Conservation (phyloP, 306 rosid species). For the Calophaca sinica region DNA sequence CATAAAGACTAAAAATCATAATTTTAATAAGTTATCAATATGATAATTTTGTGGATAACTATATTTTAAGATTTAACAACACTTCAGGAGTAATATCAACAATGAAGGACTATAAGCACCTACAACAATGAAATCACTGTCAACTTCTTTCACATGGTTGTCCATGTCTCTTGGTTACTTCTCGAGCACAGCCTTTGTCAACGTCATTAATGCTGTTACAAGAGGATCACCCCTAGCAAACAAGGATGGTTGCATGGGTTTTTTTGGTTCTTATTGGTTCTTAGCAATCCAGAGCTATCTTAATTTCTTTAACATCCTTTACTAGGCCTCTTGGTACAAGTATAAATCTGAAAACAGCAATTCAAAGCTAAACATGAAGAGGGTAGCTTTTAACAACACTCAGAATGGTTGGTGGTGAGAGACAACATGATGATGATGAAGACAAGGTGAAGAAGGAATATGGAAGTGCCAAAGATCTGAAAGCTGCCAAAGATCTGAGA, state of each 20-base stretch:
- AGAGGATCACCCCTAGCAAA: slow-evolving; percentile 62
- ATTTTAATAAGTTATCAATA: too few species aligned
- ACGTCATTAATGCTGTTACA: slow-evolving; percentile 62
- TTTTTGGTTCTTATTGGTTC: slow-evolving; percentile 77
- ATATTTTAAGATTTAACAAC: too few species aligned
- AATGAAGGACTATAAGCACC: slow-evolving; percentile 85
- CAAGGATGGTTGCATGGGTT: slow-evolving; percentile 76
- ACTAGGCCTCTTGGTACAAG: slow-evolving; percentile 81
- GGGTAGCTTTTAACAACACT: slow-evolving; percentile 14
- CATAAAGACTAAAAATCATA: too few species aligned
- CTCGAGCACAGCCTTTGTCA: slow-evolving; percentile 71
- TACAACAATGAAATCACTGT: slow-evolving; percentile 75
- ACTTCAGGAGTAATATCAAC: too few species aligned
- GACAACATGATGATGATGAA: slow-evolving; percentile 34
- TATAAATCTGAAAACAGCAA: too few species aligned
- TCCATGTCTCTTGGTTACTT: slow-evolving; percentile 78
- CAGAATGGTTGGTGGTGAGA: slow-evolving; percentile 26
- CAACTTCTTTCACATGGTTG: slow-evolving; percentile 77
- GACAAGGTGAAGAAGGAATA: slow-evolving; percentile 36
- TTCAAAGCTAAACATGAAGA: slow-evolving; percentile 35
- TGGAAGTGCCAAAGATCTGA: too few species aligned
- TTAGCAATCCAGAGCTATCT: slow-evolving; percentile 79
- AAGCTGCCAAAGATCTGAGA: too few species aligned
- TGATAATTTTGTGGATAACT: too few species aligned
- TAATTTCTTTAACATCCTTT: slow-evolving; percentile 74